phyloP scores from a whole-genome alignment of 169 alveolate genomes.

The Cardiosporidium cionae region DNA sequence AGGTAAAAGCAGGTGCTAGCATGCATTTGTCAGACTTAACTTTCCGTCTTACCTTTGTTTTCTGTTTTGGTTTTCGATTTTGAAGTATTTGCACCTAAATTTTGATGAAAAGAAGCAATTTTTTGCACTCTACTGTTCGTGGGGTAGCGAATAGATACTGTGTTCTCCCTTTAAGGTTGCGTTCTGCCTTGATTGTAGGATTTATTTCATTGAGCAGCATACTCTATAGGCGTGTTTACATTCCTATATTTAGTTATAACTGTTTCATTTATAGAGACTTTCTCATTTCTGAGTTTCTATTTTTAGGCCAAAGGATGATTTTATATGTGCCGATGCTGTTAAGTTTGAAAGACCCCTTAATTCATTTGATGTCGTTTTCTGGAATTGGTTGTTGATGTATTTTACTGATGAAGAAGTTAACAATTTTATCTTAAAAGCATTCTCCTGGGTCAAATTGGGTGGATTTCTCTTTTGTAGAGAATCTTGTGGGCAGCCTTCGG shows the following conservation, averaged over 20 bases:
- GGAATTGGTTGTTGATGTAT: constrained; percentile 20
- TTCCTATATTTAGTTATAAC: no score
- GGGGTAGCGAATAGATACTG: no score
- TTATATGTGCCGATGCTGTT: not conserved
- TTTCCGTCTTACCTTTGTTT: not conserved
- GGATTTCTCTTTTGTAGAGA: constrained; percentile 5
- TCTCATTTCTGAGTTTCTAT: not conserved
- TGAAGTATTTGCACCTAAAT: no score
- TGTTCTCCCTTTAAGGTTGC: no score
- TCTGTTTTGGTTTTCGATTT: not conserved
- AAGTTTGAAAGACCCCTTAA: not conserved
- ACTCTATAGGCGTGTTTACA: not conserved
- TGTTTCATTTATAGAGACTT: no score
- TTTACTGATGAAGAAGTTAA: constrained; percentile 8
- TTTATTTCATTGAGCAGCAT: not conserved
- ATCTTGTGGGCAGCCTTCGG: constrained; percentile 19
- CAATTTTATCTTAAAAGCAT: not conserved
- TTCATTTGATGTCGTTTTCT: constrained; percentile 2
- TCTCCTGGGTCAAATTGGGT: not conserved
- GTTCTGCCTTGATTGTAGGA: no score
- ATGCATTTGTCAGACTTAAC: not conserved
- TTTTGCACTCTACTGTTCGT: no score
- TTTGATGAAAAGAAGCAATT: no score
- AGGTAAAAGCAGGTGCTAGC: not conserved
- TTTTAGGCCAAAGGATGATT: not conserved